Evolutionary conservation across 768 basidiomycete species (phyloP), one percentile per base, ranked within the genome.

Genomic region (Hydnum rufescens): DNA sequence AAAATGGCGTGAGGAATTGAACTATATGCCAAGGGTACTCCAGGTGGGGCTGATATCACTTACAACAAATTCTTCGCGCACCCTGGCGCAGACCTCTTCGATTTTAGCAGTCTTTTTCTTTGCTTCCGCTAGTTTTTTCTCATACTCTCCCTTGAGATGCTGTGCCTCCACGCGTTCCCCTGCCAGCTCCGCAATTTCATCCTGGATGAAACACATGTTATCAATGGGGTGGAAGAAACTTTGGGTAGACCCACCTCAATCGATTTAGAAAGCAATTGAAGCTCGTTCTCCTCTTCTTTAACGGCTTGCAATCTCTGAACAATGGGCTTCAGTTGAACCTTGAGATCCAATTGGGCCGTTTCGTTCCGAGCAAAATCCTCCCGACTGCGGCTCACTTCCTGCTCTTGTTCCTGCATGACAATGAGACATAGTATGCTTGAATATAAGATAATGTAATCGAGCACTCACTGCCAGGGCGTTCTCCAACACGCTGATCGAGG

Each of bases 41-140:
- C n/a, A n/a, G n/a, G 19, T 39, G 34, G 8, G 19, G 8, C n/a
- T n/a, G n/a, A 42, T 71, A 8, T 57, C 80, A 42, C 71, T 16
- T 57, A 80, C 83, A 60, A 66, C 63, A 56, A 78, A 82, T 60
- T 88, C 82, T 52, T 70, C 63, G 58, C 80, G 68, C 18, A 83
- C 61, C 6, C 72, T 66, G 16, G 72, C 67, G 2, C 71, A 71
- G 3, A 66, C 64, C 4, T 63, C 68, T 53, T 82, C 68, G 1
- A 70, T 65, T 0, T 64, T 65, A 0, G 64, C 63, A 3, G 82
- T 65, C 49, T 66, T 68, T 44, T 60, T 63, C 55, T 69, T 64
- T 57, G 80, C 78, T 0, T 68, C 67, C 3, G 64, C 66, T 0
- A 79, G 64, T 57, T 82, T 86, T 5, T 64, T 61, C 23, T 67